These are phyloP conservation scores for Trichoderma guizhouense DNA, from an alignment of 2,329 filamentous ascomycete genomes.

Conservation along the genomic window DNA sequence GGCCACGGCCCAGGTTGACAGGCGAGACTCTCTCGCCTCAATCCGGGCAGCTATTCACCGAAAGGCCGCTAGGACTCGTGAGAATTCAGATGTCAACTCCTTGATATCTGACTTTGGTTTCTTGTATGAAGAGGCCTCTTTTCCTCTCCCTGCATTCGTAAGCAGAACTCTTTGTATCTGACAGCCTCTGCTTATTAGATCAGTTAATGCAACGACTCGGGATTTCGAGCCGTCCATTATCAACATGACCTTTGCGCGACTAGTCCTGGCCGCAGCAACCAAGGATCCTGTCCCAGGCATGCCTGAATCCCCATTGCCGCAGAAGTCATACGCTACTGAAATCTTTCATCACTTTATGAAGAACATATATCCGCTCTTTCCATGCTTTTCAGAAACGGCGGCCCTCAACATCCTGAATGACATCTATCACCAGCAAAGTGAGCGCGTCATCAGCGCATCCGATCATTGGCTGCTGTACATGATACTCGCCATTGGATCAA, in stretches of 20 bases:
- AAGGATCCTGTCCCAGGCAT: slow-evolving; percentile 68
- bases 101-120: slow-evolving; percentile 92
- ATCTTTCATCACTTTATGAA: slow-evolving; percentile 81
- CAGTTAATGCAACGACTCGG: slow-evolving; percentile 89
- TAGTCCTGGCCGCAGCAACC: slow-evolving; percentile 78
- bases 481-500: slow-evolving; percentile 80
- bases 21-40: slow-evolving; percentile 60
- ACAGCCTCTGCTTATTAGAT: slow-evolving; percentile 45
- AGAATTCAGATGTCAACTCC: slow-evolving; percentile 85
- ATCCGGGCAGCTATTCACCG: slow-evolving; percentile 62
- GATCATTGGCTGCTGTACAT: slow-evolving; percentile 88
- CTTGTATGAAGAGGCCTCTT: slow-evolving; percentile 52
- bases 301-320: slow-evolving; percentile 61
- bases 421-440: slow-evolving; percentile 66
- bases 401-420: slow-evolving; percentile 77
- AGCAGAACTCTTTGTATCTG: background rate
- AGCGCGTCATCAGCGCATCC: slow-evolving; percentile 59
- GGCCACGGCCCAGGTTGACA: slow-evolving; percentile 43
- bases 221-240: slow-evolving; percentile 88
- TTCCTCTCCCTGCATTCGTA: background rate
- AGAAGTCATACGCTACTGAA: slow-evolving; percentile 63
- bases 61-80: slow-evolving; percentile 61
- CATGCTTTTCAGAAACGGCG: slow-evolving; percentile 75
- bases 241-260: slow-evolving; percentile 87
- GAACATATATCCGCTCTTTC: slow-evolving; percentile 76